phyloP scores from a whole-genome alignment of 805 yeast genomes.

The Ogataea trehaloabstinens region DNA sequence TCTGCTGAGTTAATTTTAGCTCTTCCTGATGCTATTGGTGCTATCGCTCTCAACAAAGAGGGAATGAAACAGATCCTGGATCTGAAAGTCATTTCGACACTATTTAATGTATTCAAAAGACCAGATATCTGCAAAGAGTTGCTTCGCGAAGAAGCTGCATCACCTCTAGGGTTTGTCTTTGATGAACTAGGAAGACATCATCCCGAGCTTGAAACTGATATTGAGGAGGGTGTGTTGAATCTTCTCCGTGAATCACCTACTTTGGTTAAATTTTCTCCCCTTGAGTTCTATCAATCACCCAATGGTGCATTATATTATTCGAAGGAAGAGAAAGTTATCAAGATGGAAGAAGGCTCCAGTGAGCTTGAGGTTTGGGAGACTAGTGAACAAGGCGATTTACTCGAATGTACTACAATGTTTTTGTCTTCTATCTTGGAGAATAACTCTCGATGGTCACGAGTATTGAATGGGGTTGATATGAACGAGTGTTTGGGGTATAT shows the following conservation, averaged over 20 bases:
- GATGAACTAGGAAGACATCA: constrained; percentile 85
- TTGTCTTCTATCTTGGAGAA: constrained; percentile 53
- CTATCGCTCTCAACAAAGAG: constrained; percentile 71
- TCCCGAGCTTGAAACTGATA: constrained; percentile 62
- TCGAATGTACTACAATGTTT: constrained; percentile 51
- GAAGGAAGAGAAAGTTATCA: constrained; percentile 39
- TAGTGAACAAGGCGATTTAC: constrained; percentile 41
- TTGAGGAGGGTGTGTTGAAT: constrained; percentile 33
- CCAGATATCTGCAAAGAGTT: constrained; percentile 52
- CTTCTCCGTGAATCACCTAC: constrained; percentile 24
- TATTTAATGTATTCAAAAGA: constrained; percentile 49
- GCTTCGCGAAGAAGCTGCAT: constrained; percentile 50
- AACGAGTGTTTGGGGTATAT: constrained; percentile 49
- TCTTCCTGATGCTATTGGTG: constrained; percentile 76
- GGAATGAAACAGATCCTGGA: constrained; percentile 61
- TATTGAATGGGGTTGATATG: constrained; percentile 37
- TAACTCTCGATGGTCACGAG: constrained; percentile 45
- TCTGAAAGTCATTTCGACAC: constrained; percentile 37
- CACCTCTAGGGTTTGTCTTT: constrained; percentile 60
- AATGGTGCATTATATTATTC: constrained; percentile 39
- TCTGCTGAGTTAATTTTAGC: constrained; percentile 55
- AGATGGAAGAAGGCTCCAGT: constrained; percentile 38
- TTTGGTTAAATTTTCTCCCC: constrained; percentile 39
- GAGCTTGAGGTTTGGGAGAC: constrained; percentile 55
- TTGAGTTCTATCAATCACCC: constrained; percentile 43